Evolutionary conservation across 306 rosid species (phyloP).

Genomic region (Rubus parviflorus): DNA sequence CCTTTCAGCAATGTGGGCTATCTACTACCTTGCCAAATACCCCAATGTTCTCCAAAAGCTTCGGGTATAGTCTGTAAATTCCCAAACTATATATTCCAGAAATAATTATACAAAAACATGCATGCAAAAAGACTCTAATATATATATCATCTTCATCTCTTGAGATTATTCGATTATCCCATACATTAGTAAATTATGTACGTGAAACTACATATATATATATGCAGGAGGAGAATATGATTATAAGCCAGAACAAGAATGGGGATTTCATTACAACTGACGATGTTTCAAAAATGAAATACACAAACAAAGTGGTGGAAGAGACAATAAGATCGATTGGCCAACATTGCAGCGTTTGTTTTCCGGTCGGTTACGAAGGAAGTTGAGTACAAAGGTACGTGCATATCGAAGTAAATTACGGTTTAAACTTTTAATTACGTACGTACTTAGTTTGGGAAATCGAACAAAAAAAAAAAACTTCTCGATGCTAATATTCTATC

Average conservation of each 20-base stretch:
- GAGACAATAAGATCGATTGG: constrained; percentile 43
- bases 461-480: too few species aligned
- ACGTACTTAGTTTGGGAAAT: too few species aligned
- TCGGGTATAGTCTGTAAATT: constrained; percentile 8
- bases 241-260: background rate
- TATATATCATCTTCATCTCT: background rate
- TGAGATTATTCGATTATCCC: background rate
- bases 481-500: background rate
- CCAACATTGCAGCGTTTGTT: constrained; percentile 26
- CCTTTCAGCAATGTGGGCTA: constrained; percentile 38
- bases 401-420: background rate
- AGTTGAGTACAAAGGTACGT: constrained; percentile 35
- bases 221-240: constrained; percentile 44
- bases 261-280: constrained; percentile 37
- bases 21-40: constrained; percentile 39
- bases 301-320: constrained; percentile 47
- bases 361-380: constrained; percentile 30
- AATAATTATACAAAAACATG: too few species aligned
- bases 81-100: too few species aligned
- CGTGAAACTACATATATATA: background rate
- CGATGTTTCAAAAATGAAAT: constrained; percentile 35
- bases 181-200: background rate
- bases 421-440: too few species aligned
- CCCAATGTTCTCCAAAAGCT: constrained; percentile 40
- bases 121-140: background rate